Evolutionary conservation across 306 rosid genomes (phyloP).

Genomic region (Acacia confusa): DNA sequence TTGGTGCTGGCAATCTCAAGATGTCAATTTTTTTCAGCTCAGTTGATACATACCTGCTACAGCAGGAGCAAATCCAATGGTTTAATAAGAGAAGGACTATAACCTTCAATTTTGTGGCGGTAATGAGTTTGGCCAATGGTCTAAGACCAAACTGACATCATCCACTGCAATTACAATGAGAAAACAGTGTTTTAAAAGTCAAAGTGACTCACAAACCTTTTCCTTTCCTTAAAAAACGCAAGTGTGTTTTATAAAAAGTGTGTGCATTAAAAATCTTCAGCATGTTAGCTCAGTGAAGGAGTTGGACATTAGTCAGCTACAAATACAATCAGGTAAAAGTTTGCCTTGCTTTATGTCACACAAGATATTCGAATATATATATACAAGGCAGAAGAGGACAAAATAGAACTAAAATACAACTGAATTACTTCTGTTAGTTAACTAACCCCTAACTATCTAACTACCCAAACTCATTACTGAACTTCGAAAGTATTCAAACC

Average conservation of each 20-base stretch:
- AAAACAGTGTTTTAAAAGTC: conserved; percentile 3
- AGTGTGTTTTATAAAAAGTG: not conserved
- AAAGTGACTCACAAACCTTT: not conserved
- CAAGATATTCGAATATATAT: not conserved
- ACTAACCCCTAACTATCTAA: not conserved
- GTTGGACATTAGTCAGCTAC: not conserved
- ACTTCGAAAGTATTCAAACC: not conserved
- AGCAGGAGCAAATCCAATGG: too few relatives aligned
- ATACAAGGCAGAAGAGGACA: not conserved
- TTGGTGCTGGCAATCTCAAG: too few relatives aligned
- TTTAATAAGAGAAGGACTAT: too few relatives aligned
- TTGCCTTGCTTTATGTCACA: not conserved
- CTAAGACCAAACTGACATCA: conserved; percentile 54
- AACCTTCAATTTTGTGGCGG: conserved; percentile 45
- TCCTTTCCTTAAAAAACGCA: not conserved
- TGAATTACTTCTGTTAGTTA: too few relatives aligned
- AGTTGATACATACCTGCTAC: too few relatives aligned
- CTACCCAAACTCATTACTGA: not conserved
- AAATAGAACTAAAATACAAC: too few relatives aligned
- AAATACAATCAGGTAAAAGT: not conserved
- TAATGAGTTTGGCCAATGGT: conserved; percentile 56
- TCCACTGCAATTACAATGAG: conserved; percentile 44
- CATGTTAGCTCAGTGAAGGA: not conserved
- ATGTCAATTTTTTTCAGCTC: too few relatives aligned
- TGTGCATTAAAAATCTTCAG: not conserved